Evolutionary conservation across 257 asterid species (phyloP), one percentile per base, ranked within the genome.

Genomic region (Misopates orontium): DNA sequence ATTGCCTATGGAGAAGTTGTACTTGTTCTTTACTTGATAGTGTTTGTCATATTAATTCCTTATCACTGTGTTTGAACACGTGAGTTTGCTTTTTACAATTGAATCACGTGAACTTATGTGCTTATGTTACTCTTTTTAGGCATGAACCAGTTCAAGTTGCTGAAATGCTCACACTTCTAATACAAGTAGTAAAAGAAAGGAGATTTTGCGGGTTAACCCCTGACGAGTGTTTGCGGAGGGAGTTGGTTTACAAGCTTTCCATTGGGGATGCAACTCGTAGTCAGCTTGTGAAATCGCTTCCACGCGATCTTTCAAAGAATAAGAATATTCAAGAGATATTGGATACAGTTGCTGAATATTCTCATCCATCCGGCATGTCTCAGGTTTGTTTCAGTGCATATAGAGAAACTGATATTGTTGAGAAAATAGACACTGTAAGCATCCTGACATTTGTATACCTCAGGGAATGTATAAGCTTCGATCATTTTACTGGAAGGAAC

Each of bases 391-490:
- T 58, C 59, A 66, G 56, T 18, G 58, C 32, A 4, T 19, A 4
- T 10, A 53, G 17, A 21, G n/a, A 22, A 4, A 20, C 42, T 36
- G 1, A 36, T 36, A 36, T 36, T 4, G 42, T 36, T 36, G 11
- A 36, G 42, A 3, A 8, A 36, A 36, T 36, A 36, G 42, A 36
- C 42, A 3, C 56, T 52, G 40, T 49, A 17, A 18, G 32, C 58
- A 23, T 68, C 59, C 67, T 71, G 25, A 68, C 67, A 61, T 60
- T 58, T 77, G 50, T 68, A 65, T 69, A 53, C 64, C 51, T 21
- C 81, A 92, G 99, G 99, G 99, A 31, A 84, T 80, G 87, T 93
- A 93, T 74, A 87, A 79, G 79, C 80, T 93, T 80, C 81, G 87
- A 54, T 2, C 73, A 41, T 67, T 54, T 7, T 82, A 73, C 68